Evolutionary conservation across 805 yeast genomes (phyloP).

Genomic region (Lachancea waltii): DNA sequence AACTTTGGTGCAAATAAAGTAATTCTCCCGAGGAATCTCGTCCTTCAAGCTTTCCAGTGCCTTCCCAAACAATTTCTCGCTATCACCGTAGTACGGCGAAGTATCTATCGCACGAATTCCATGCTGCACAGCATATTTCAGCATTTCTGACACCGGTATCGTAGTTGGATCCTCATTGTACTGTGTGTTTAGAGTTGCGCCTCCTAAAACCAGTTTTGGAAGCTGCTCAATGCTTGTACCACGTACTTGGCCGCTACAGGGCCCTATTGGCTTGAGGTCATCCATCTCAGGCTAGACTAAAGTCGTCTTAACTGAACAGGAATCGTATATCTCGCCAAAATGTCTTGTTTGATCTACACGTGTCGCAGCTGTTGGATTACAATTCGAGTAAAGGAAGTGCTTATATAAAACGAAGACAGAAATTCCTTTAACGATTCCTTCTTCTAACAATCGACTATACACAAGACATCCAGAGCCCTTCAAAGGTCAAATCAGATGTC

Average conservation of each 20-base stretch:
- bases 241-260: conserved; percentile 1
- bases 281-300: background rate
- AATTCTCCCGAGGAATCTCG: conserved; percentile 49
- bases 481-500: too few relatives aligned
- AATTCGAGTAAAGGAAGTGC: too few relatives aligned
- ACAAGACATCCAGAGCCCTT: too few relatives aligned
- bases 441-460: too few relatives aligned
- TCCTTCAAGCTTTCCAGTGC: conserved; percentile 42
- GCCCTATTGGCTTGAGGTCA: conserved; percentile 2
- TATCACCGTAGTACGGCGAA: conserved; percentile 89
- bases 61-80: conserved; percentile 67
- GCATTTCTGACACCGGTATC: conserved; percentile 51
- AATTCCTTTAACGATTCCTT: too few relatives aligned
- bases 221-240: conserved; percentile 11
- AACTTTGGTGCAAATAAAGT: conserved; percentile 76
- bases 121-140: conserved; percentile 50
- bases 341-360: too few relatives aligned
- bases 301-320: background rate
- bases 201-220: conserved; percentile 66
- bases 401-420: too few relatives aligned
- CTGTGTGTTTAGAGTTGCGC: conserved; percentile 80
- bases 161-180: conserved; percentile 63
- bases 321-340: too few relatives aligned
- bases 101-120: conserved; percentile 84
- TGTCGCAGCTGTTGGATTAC: too few relatives aligned